Conservation (phyloP, 306 rosid species). For the Phaseolus lunatus region DNA sequence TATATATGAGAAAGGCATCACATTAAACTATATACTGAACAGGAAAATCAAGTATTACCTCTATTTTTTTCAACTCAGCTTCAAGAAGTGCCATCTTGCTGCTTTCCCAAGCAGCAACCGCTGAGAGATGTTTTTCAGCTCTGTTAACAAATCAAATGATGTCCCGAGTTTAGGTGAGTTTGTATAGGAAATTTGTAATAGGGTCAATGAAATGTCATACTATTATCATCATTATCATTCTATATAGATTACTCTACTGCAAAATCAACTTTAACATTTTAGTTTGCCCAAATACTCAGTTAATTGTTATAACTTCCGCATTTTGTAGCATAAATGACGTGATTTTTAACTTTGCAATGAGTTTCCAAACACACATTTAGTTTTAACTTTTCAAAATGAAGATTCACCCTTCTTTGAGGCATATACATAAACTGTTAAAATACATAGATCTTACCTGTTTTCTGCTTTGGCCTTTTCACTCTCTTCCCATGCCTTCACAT, state of each 20-base stretch:
- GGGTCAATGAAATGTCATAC: not conserved
- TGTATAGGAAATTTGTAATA: not conserved
- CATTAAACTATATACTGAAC: constrained; percentile 3
- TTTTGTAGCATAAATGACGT: too few relatives aligned
- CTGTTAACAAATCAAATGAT: constrained; percentile 54
- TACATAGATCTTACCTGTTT: constrained; percentile 67
- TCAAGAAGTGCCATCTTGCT: constrained; percentile 67
- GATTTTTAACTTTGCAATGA: not conserved
- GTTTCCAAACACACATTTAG: not conserved
- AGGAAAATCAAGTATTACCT: constrained; percentile 58
- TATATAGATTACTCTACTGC: not conserved
- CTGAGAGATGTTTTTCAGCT: constrained; percentile 66
- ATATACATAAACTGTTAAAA: constrained; percentile 8
- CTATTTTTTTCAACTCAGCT: constrained; percentile 66
- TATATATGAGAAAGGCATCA: not conserved
- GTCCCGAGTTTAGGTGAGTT: constrained; percentile 8
- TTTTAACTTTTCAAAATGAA: not conserved
- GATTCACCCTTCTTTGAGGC: not conserved
- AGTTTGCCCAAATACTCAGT: not conserved
- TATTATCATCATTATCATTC: not conserved
- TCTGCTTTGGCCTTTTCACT: constrained; percentile 78
- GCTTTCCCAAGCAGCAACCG: constrained; percentile 76
- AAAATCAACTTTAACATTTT: not conserved
- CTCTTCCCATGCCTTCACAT: constrained; percentile 94
- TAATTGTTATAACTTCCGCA: too few relatives aligned